These are phyloP conservation scores for Puccinia triticina DNA, from an alignment of 1,284 basidiomycete species.

Conservation along the genomic window DNA sequence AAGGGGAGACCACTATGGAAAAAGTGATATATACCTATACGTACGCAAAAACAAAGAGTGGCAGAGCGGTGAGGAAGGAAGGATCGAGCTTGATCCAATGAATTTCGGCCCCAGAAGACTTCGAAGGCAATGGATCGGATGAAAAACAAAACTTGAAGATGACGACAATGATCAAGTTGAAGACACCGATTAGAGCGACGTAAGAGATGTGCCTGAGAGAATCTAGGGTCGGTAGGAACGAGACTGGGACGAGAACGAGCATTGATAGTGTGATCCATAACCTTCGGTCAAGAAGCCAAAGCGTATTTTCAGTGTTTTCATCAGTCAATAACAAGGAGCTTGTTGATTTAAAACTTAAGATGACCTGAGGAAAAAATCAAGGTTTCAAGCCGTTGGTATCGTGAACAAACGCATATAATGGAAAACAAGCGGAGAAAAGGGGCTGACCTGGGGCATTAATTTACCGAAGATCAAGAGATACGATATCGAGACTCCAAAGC, in stretches of 20 bases:
- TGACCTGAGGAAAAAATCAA: slow-evolving; percentile 24
- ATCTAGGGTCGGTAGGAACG: slow-evolving; percentile 69
- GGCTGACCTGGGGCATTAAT: slow-evolving; percentile 89
- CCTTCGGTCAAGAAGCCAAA: slow-evolving; percentile 70
- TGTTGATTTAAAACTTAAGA: slow-evolving; percentile 42
- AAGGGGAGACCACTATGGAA: neutral
- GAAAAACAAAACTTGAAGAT: slow-evolving; percentile 56
- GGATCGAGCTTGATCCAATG: slow-evolving; percentile 20
- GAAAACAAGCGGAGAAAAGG: slow-evolving; percentile 53
- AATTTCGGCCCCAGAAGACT: slow-evolving; percentile 28
- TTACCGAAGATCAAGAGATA: slow-evolving; percentile 62
- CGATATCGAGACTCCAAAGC: slow-evolving; percentile 94
- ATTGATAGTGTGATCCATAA: slow-evolving; percentile 84
- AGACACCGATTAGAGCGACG: slow-evolving; percentile 78
- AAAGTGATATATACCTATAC: slow-evolving; percentile 17
- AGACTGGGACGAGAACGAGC: slow-evolving; percentile 80
- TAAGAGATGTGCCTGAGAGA: slow-evolving; percentile 77
- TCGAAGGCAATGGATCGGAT: slow-evolving; percentile 40
- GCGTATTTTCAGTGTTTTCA: slow-evolving; percentile 65
- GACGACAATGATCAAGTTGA: slow-evolving; percentile 64
- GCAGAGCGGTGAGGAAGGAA: slow-evolving; percentile 30
- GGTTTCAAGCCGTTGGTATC: neutral
- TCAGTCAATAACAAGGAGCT: neutral
- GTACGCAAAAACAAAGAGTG: slow-evolving; percentile 50
- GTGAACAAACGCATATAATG: slow-evolving; percentile 59